Base-by-base conservation (phyloP, 129 eudicot genomes). In the Oenanthe sinensis region DNA sequence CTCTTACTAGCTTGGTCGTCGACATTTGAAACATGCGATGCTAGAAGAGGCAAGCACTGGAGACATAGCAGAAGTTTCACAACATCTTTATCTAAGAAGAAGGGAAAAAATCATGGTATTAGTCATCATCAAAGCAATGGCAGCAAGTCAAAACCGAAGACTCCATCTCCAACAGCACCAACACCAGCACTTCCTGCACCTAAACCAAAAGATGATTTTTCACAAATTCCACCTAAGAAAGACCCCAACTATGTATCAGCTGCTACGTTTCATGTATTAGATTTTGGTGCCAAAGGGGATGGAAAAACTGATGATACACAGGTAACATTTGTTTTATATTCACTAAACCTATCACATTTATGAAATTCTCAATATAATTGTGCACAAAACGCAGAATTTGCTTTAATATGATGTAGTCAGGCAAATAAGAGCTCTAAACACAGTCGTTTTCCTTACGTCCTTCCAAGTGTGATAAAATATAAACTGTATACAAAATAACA, bases 31-130 rank as follows among this genome's bases (percentile, higher is more conserved):
- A 80, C 82, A 22, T 87, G 96, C 86, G 79, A 79, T 86, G 96
- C 96, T 54, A 85, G 88, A 83, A 79, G 78, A 81, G 82, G 86
- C 17, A 67, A 80, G 70, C 88, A 88, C 36, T 83, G 91, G 91
- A 85, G 87, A 79, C 83, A 79, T 19, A 79, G 72, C 36, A 76
- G 78, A 65, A 58, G 67, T 36, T 15, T 78, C 39, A 71, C 82
- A 8, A 71, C 81, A 71, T 79, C 88, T 17, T 70, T 88, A 8
- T 69, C 77, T 47, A 84, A 82, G 85, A 93, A 91, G 87, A 89
- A 89, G 79, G 87, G 86, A 13, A 88, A 84, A 52, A 17, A 55
- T 45, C 78, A 84, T 30, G 82, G 86, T 67, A 62, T 80, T 63
- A 79, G 75, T 76, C 81, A 86, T 79, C 85, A 87, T 69, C 79